These are phyloP conservation scores for Pelargonium nanum DNA, from an alignment of 345 rosid genomes.

Conservation along the genomic window DNA sequence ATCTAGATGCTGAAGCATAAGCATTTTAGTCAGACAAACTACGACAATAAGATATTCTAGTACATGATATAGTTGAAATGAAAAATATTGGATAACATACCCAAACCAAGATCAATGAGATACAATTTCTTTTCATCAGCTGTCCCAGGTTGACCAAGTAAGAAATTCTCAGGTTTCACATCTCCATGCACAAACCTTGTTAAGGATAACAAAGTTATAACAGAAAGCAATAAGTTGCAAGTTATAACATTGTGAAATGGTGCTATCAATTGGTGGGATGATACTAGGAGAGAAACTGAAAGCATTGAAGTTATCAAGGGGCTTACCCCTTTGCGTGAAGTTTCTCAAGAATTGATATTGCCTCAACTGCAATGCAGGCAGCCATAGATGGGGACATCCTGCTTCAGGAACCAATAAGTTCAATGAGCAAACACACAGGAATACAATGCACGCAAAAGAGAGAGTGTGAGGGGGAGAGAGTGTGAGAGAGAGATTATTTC, in stretches of 20 bases:
- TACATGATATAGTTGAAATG: neutral
- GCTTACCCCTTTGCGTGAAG: slow-evolving; percentile 78
- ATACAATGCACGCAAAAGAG: slow-evolving; percentile 3
- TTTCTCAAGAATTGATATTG: slow-evolving; percentile 83
- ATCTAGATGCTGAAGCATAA: slow-evolving; percentile 63
- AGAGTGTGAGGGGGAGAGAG: neutral
- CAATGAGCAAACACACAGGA: slow-evolving; percentile 10
- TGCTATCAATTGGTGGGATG: no score
- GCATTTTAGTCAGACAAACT: slow-evolving; percentile 2
- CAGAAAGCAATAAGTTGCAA: slow-evolving; percentile 10
- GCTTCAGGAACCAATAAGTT: slow-evolving; percentile 16
- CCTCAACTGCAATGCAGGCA: slow-evolving; percentile 92
- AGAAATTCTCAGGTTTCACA: slow-evolving; percentile 87
- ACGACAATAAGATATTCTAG: slow-evolving; percentile 1
- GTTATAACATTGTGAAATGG: no score
- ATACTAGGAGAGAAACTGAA: slow-evolving; percentile 5
- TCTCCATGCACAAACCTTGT: slow-evolving; percentile 90
- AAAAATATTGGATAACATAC: slow-evolving; percentile 26
- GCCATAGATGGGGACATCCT: slow-evolving; percentile 86
- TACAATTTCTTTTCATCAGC: slow-evolving; percentile 74
- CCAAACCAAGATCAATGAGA: slow-evolving; percentile 90
- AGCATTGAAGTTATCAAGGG: slow-evolving; percentile 1
- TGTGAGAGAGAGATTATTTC: slow-evolving; percentile 13
- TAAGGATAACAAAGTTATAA: slow-evolving; percentile 13
- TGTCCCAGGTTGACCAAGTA: slow-evolving; percentile 85